Base-by-base conservation (phyloP, 768 basidiomycete species). In the Hydnomerulius pinastri region DNA sequence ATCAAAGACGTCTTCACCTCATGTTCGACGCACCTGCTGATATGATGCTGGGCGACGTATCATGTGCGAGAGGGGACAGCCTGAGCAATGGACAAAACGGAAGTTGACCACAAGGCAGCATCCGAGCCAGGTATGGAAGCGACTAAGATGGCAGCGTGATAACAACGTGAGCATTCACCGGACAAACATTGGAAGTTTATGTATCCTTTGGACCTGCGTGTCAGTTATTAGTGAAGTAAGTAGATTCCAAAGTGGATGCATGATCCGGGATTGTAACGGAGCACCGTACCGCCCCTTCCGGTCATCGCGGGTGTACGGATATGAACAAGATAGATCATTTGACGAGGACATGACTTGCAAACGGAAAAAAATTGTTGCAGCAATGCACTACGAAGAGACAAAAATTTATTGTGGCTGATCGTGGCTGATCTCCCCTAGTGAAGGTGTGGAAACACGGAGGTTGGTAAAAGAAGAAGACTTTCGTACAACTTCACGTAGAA, bases 1-100 rank as follows among this genome's bases (percentile, higher is more conserved):
- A 67, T 60, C 59, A 68, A 56, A 64, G 61, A 62, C 55, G 41
- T 52, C 29, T 62, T 54, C 51, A 65, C 67, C 67, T 68, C 67
- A 58, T 68, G 67, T 56, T 53, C 28, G n/a, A 56, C 56, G 54
- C 68, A 68, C 66, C 50, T 64, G 55, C 41, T 61, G 64, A 66
- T 66, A 56, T 55, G 63, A 56, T 53, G 51, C 48, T 48, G 39
- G 32, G 46, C 57, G 52, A 56, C 50, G 61, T 58, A 66, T 57
- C 68, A 59, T 57, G 57, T 56, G 55, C 59, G 56, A 50, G 56
- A 55, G 43, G 55, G 65, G 60, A n/a, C n/a, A n/a, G n/a, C n/a
- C 43, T 56, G 44, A 42, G 23, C 36, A 39, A 61, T 55, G 43
- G 55, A 60, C 44, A 51, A 60, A 61, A 59, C 42, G 55, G 63